Conservation (phyloP, 352 stramenopile species). For the Globisporangium lucens region DNA sequence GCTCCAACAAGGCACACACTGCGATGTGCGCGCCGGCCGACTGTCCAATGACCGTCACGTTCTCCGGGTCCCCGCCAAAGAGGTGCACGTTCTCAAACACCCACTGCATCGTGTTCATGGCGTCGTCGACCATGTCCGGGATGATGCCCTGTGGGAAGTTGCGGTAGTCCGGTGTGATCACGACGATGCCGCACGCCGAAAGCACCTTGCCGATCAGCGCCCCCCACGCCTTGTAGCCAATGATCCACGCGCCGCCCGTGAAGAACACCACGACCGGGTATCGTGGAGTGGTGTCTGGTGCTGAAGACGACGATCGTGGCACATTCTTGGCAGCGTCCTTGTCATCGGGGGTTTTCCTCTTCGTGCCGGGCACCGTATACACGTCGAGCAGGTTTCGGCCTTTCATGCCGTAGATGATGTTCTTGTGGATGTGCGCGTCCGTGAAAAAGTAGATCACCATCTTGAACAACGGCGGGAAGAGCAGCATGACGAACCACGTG, state of each 20-base stretch:
- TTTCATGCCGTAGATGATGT: conserved; percentile 76
- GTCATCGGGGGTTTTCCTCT: not conserved
- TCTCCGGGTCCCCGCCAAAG: conserved; percentile 83
- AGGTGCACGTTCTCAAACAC: conserved; percentile 79
- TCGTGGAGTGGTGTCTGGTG: conserved; percentile 19
- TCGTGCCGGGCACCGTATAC: conserved; percentile 49
- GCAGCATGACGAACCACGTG: conserved; percentile 54
- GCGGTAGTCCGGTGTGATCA: conserved; percentile 90
- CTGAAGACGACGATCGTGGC: conserved; percentile 1
- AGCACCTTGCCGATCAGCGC: conserved; percentile 80
- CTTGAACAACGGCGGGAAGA: conserved; percentile 51
- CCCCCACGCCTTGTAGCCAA: conserved; percentile 92
- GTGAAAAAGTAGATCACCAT: conserved; percentile 61
- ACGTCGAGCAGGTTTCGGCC: conserved; percentile 83
- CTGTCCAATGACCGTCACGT: conserved; percentile 87
- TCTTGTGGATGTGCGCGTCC: conserved; percentile 64
- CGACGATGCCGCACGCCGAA: conserved; percentile 68
- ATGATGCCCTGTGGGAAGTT: conserved; percentile 89
- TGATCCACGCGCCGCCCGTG: conserved; percentile 90
- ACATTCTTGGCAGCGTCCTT: conserved; percentile 13
- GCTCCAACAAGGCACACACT: conserved; percentile 68
- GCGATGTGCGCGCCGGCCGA: conserved; percentile 88
- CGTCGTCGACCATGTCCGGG: conserved; percentile 90
- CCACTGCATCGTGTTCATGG: conserved; percentile 83
- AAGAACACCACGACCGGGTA: conserved; percentile 89